Base-by-base conservation (phyloP, 306 rosid species). In the Dalbergia cochinchinensis region DNA sequence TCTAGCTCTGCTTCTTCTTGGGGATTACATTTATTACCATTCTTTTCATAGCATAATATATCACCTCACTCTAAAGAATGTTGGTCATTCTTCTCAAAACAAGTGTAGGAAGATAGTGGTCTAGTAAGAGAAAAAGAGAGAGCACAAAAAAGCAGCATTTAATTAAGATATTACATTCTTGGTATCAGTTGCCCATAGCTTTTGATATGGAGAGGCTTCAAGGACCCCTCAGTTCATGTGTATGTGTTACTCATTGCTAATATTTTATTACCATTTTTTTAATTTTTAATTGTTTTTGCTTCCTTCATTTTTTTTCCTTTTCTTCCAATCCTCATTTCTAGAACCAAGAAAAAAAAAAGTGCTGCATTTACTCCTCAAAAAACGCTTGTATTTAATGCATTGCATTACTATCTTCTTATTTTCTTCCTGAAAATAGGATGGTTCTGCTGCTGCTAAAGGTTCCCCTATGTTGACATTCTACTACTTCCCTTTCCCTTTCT, bases 141-240 rank as follows among this genome's bases (percentile, higher is more conserved):
- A 80, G 57, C 83, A 4, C 5, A 3, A 37, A 37, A 37, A 37
- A 37, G 41, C 3, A 37, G 41, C 6, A 37, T 37, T 37, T 37
- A 37, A 85, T 89, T 86, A 72, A 83, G 66, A 48, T 79, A 58
- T 37, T 47, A 20, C 16, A 31, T 15, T 5, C 67, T 79, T 42
- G 81, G 51, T 26, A 71, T 83, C 67, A 73, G 10, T 47, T 71
- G 11, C 79, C 82, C 85, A 47, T 53, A 41, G 67, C 87, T 71
- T 78, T 67, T 15, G 3, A 6, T 70, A 94, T 95, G 99, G 94
- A 95, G 90, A 86, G 91, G 79, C 91, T 91, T 59, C 94, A 91
- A 91, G 97, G 89, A 92, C 99, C 94, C 87, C 77, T 91, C 70
- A 85, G 89, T 85, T 87, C 97, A 73, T 90, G 83, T 82, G 97